Conservation (phyloP, 2,329 filamentous ascomycete genomes). For the Pestalotiopsis sp. region DNA sequence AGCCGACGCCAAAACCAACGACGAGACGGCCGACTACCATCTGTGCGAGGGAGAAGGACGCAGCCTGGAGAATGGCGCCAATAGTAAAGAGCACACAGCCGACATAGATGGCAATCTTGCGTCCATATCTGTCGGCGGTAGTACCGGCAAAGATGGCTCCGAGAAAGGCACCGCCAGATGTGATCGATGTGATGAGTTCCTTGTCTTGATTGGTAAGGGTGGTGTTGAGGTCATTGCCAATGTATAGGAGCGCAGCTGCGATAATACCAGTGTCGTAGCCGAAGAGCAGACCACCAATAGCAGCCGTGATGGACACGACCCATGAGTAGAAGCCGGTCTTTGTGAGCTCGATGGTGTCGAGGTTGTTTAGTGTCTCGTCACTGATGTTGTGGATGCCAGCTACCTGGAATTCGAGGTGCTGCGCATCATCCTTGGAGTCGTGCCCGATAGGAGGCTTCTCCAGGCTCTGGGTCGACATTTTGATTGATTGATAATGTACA, state of each 20-base stretch:
- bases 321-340: constrained; percentile 10
- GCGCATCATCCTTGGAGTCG: background rate
- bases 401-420: background rate
- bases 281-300: constrained; percentile 8
- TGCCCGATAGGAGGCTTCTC: background rate
- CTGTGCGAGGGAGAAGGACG: constrained; percentile 41
- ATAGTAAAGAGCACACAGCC: constrained; percentile 42
- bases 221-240: constrained; percentile 41
- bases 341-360: constrained; percentile 9
- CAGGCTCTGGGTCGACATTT: background rate
- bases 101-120: constrained; percentile 42
- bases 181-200: constrained; percentile 36
- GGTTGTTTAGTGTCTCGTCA: background rate
- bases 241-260: constrained; percentile 42
- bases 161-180: constrained; percentile 44
- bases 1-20: constrained; percentile 52
- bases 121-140: constrained; percentile 40
- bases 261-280: constrained; percentile 13
- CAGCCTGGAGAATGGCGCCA: constrained; percentile 38
- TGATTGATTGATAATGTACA: background rate
- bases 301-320: constrained; percentile 10
- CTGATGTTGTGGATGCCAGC: background rate
- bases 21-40: constrained; percentile 48
- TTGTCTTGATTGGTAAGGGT: constrained; percentile 35
- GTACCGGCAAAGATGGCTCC: constrained; percentile 41